Conservation (phyloP, 139 green algal genomes). For the Bryopsis sp. region DNA sequence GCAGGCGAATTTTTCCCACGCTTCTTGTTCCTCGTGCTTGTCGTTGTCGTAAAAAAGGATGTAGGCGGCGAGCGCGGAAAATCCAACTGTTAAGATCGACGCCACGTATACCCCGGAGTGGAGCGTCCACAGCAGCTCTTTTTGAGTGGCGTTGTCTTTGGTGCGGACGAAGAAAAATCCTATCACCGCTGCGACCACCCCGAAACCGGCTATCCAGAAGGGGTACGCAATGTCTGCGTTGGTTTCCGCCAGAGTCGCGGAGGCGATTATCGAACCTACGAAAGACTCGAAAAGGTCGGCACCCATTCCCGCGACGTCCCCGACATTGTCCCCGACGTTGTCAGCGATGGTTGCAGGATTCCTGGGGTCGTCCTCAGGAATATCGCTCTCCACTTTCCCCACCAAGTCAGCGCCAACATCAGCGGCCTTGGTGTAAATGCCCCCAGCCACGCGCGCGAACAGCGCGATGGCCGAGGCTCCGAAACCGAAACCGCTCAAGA, state of each 20-base stretch:
- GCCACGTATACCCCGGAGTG: slow-evolving; percentile 36
- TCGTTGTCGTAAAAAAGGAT: slow-evolving; percentile 30
- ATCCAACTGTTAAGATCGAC: slow-evolving; percentile 33
- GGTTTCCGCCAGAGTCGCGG: slow-evolving; percentile 24
- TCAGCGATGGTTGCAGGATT: slow-evolving; percentile 66
- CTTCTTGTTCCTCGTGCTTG: slow-evolving; percentile 1
- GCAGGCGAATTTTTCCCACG: slow-evolving; percentile 26
- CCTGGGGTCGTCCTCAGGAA: slow-evolving; percentile 69
- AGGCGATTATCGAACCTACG: slow-evolving; percentile 30
- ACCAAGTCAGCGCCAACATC: slow-evolving; percentile 70
- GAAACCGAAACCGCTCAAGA: slow-evolving; percentile 49
- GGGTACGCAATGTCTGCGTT: slow-evolving; percentile 35
- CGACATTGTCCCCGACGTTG: slow-evolving; percentile 65
- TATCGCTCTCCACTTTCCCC: slow-evolving; percentile 64
- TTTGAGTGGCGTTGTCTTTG: slow-evolving; percentile 30
- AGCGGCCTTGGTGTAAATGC: slow-evolving; percentile 67
- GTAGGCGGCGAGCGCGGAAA: slow-evolving; percentile 29
- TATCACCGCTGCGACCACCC: slow-evolving; percentile 38
- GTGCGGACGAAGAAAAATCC: slow-evolving; percentile 39
- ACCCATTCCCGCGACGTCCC: slow-evolving; percentile 48
- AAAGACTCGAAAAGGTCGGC: slow-evolving; percentile 65
- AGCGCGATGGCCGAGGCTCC: slow-evolving; percentile 54
- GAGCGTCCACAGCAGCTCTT: slow-evolving; percentile 31
- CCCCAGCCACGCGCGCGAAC: slow-evolving; percentile 51
- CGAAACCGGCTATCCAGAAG: slow-evolving; percentile 36